Evolutionary conservation across 495 filamentous ascomycete genomes (phyloP), one percentile per base, ranked within the genome.

Genomic region (Glarea lozoyensis): DNA sequence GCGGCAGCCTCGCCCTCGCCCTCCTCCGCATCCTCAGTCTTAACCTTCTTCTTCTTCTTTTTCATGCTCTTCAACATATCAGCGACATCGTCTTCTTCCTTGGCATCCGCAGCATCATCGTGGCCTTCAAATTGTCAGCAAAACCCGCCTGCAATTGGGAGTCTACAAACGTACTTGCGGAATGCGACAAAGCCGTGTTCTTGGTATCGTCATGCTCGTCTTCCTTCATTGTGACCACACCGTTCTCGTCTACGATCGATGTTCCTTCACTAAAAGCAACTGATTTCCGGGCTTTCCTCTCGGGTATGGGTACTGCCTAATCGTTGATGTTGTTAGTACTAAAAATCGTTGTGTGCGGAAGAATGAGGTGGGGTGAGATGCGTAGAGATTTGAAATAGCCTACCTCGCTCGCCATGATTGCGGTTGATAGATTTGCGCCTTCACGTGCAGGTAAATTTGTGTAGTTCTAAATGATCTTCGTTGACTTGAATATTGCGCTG

Each of bases 261-360:
- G 82, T 69, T 48, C 82, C 84, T 63, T 89, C 84, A 56, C 78
- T 86, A 63, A 95, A 95, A 22, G 86, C 82, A 53, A 95, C 88
- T 24, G 84, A 90, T 60, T 94, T 95, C 64, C 88, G 85, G 58
- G 79, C 76, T 61, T 73, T 80, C 45, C 66, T 66, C 45, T 69
- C 72, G 23, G n/a, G n/a, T n/a, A 52, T 44, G 38, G 58, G 61
- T 37, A 52, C 42, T 42, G 57, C 41, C 54, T 52, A 42, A n/a
- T n/a, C n/a, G 43, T 59, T 52, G 58, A 45, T 37, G 37, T 34
- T 12, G 54, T 68, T 65, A 66, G 53, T 52, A n/a, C n/a, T n/a
- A n/a, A n/a, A 47, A 42, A 16, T 42, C 43, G 38, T 37, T 13
- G 7, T n/a, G n/a, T 35, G 39, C 13, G 34, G 44, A 21, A 23